Conservation (phyloP, 2,329 filamentous ascomycete genomes). For the Apiospora sp. region DNA sequence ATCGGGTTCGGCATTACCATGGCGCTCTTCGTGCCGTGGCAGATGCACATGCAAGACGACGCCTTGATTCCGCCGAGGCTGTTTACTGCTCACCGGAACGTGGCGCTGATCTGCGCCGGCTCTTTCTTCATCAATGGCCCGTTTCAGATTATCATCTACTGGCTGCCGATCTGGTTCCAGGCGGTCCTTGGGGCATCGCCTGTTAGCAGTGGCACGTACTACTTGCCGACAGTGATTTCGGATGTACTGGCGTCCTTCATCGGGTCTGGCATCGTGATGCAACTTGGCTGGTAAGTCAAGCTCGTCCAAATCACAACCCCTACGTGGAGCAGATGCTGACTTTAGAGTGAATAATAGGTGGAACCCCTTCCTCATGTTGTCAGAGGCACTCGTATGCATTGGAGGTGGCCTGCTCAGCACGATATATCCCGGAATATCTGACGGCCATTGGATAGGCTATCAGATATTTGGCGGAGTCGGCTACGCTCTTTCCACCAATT, state of each 20-base stretch:
- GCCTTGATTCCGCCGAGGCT: conserved; percentile 31
- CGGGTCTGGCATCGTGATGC: not conserved
- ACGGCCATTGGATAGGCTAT: conserved; percentile 44
- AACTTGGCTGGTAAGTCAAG: not conserved
- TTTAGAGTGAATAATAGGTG: conserved; percentile 57
- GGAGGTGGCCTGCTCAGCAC: conserved; percentile 64
- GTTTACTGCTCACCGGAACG: conserved; percentile 29
- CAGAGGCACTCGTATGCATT: conserved; percentile 53
- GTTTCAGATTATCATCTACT: conserved; percentile 32
- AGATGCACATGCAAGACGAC: conserved; percentile 22
- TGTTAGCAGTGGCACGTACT: conserved; percentile 28
- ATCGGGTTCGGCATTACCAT: conserved; percentile 28
- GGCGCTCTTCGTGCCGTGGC: conserved; percentile 30
- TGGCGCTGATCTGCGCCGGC: conserved; percentile 20
- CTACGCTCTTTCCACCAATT: conserved; percentile 29
- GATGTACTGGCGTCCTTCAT: not conserved
- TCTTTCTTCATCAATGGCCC: conserved; percentile 34
- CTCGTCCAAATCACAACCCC: not conserved
- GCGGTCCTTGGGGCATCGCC: conserved; percentile 25
- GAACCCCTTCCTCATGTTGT: conserved; percentile 48
- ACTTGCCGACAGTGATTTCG: conserved; percentile 30
- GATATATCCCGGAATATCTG: conserved; percentile 53
- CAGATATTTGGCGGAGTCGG: conserved; percentile 51
- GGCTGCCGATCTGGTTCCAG: conserved; percentile 36
- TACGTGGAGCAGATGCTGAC: conserved; percentile 47